phyloP scores from a whole-genome alignment of 2,329 filamentous ascomycete genomes.

The Elsinoe perseae region DNA sequence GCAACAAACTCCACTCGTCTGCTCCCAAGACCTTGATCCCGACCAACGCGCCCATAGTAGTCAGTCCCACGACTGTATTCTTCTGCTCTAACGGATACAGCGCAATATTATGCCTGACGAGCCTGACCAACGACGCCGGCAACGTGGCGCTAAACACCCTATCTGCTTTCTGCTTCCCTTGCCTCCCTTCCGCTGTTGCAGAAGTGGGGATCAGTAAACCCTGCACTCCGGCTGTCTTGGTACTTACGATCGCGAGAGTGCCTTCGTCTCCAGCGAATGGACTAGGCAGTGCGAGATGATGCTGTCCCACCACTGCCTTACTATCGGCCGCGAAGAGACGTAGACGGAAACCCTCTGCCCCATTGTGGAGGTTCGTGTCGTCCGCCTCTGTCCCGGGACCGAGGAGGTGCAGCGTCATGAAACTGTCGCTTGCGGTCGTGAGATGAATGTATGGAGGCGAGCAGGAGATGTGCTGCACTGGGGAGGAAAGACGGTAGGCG shows the following conservation, averaged over 20 bases:
- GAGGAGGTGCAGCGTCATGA: conserved; percentile 40
- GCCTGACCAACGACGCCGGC: conserved; percentile 35
- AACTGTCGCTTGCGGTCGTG: conserved; percentile 48
- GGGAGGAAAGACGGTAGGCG: conserved; percentile 26
- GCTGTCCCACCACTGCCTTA: neutral
- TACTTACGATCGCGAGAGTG: conserved; percentile 21
- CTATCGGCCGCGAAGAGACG: conserved; percentile 11
- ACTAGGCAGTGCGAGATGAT: conserved; percentile 22
- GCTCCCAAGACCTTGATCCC: conserved; percentile 57
- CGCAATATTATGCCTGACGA: conserved; percentile 44
- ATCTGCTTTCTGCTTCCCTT: neutral
- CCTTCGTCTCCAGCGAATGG: conserved; percentile 12
- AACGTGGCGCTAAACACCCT: conserved; percentile 38
- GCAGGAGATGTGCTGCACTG: conserved; percentile 44
- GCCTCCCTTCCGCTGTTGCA: neutral
- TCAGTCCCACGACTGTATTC: conserved; percentile 44
- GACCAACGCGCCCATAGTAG: conserved; percentile 46
- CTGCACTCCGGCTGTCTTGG: conserved; percentile 23
- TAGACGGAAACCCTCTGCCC: neutral
- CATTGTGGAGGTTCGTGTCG: neutral
- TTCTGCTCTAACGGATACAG: conserved; percentile 34
- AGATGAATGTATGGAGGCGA: conserved; percentile 44
- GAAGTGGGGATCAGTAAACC: conserved; percentile 21
- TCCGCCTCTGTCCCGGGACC: neutral
- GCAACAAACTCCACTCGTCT: conserved; percentile 59